These are phyloP conservation scores for Ceratobasidium sp. DNA, from an alignment of 1,284 basidiomycete species.

Conservation along the genomic window DNA sequence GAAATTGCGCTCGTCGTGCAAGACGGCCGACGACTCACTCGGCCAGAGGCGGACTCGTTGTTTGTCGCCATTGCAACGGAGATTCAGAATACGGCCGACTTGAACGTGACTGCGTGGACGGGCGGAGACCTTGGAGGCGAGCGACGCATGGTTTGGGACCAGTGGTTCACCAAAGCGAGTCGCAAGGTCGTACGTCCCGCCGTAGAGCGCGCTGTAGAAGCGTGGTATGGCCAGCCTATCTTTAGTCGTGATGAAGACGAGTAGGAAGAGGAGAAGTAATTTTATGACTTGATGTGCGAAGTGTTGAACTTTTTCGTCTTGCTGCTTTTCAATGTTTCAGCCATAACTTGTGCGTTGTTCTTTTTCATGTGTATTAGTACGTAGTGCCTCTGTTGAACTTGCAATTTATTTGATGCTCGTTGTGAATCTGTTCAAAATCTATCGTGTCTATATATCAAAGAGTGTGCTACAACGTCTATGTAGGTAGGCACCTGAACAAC, in stretches of 20 bases:
- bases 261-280: too few relatives aligned
- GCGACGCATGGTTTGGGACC: slow-evolving; percentile 30
- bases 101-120: slow-evolving; percentile 26
- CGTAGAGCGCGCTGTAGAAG: slow-evolving; percentile 32
- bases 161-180: slow-evolving; percentile 25
- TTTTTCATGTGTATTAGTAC: too few relatives aligned
- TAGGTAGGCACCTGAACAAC: too few relatives aligned
- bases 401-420: too few relatives aligned
- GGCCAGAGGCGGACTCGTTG: slow-evolving; percentile 11
- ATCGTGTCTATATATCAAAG: too few relatives aligned
- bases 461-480: too few relatives aligned
- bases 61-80: slow-evolving; percentile 10
- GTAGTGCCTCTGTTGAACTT: too few relatives aligned
- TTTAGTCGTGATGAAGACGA: not conserved
- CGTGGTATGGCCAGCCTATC: slow-evolving; percentile 30
- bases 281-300: too few relatives aligned
- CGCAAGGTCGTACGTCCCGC: slow-evolving; percentile 29
- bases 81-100: slow-evolving; percentile 11
- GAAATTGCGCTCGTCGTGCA: slow-evolving; percentile 32
- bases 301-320: not conserved
- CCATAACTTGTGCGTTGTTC: too few relatives aligned
- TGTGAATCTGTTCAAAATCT: too few relatives aligned
- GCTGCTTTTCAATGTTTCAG: too few relatives aligned
- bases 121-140: slow-evolving; percentile 28
- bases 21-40: slow-evolving; percentile 23